Base-by-base conservation (phyloP, 768 basidiomycete genomes). In the Calocybe cyanea region DNA sequence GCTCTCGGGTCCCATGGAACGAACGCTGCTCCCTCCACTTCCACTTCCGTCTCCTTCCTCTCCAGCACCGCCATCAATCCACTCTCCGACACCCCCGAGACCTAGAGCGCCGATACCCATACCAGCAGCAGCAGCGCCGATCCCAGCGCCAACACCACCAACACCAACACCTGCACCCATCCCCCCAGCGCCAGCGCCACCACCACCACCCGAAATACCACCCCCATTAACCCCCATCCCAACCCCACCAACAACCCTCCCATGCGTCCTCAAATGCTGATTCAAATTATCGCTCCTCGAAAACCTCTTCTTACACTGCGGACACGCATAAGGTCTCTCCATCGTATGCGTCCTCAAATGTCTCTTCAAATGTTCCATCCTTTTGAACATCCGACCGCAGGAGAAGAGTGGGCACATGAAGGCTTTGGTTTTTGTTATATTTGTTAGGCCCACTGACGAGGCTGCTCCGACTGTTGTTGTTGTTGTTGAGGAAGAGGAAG, bases 341-440 rank as follows among this genome's bases (percentile, higher is more conserved):
- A 89, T 78, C 20, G 91, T 93, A 60, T 95, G 92, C 7, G 91
- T 92, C 48, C 90, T 77, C 23, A 92, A 66, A 63, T 95, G 92
- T 35, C 92, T 69, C 66, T 89, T 88, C 54, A 94, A 76, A 60
- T 95, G 92, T 59, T 95, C 92, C 78, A 87, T 84, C 9, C 92
- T 81, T 73, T 92, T 93, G 79, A 94, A 95, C 54, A 86, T 68
- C 51, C 87, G 72, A 2, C 87, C 81, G 58, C 92, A 96, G 11
- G 87, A 87, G 62, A 79, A 83, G 1, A 92, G 73, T 15, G 90
- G 90, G 64, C 92, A 95, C 39, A 83, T 77, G 58, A 83, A 93
- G 3, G 81, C 81, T 59, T 83, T 84, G 24, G 73, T 72, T 55
- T 73, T 76, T 25, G 70, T 63, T 31, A 67, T 64, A 2, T 55